Evolutionary conservation across 768 basidiomycete genomes (phyloP), one percentile per base, ranked within the genome.

Genomic region (Phanerochaete carnosa): DNA sequence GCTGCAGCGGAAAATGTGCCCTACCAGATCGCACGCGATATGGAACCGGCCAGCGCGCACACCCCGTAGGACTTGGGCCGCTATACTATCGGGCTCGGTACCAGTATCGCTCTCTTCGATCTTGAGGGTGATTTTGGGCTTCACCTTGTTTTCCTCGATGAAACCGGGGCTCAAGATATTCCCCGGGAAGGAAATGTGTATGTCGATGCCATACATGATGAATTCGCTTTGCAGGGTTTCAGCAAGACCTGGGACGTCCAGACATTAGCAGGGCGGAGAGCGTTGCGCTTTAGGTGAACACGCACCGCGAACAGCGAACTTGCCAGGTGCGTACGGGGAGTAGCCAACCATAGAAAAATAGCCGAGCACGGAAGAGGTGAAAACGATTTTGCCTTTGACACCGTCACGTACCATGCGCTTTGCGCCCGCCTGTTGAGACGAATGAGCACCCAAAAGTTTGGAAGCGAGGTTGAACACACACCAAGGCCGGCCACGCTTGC

Each of bases 211-310:
- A 70, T 95, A 94, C 7, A 95, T 77, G 62, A 86, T 75, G 52
- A 93, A 76, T 68, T 96, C 95, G 26, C 85, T 88, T 8, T 89
- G 87, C 15, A 97, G 79, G 0, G 88, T 81, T 60, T 97, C 95
- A 15, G 91, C 92, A 0, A 97, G 83, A 15, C 89, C 93, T 94
- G 68, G 8, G 33, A n/a, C n/a, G n/a, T n/a, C 33, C 7, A 13
- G 33, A 13, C 16, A 35, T 12, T 1, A 46, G 19, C n/a, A 35
- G 33, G 33, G 33, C 33, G 33, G 33, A 19, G 39, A 19, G 4
- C 19, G 16, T 7, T 43, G 4, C 4, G 39, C 19, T 4, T 4
- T 4, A 43, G 8, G 16, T 4, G 12, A 29, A 29, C 23, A 19
- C 62, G 74, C 64, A 93, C 94, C 94, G 74, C 92, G 76, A 6